These are phyloP conservation scores for Quercus tomentella DNA, from an alignment of 331 rosid species.

Conservation along the genomic window DNA sequence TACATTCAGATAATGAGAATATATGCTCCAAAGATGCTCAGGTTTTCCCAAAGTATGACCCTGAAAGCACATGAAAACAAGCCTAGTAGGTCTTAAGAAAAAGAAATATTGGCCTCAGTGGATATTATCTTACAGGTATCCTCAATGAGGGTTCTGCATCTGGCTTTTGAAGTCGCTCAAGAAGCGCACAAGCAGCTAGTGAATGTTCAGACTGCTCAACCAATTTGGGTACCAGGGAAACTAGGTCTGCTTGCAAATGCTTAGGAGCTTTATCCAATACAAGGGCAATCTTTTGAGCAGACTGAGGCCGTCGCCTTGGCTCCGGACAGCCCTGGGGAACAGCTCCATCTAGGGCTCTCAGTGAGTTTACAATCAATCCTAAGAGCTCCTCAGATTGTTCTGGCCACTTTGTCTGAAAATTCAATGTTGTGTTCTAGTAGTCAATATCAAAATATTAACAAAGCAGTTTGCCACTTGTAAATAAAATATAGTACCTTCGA, in stretches of 20 bases:
- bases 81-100: slow-evolving; percentile 14
- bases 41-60: not conserved
- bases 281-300: slow-evolving; percentile 89
- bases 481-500: slow-evolving; percentile 63
- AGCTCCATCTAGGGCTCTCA: slow-evolving; percentile 94
- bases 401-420: slow-evolving; percentile 87
- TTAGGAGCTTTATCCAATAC: slow-evolving; percentile 97
- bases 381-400: slow-evolving; percentile 99
- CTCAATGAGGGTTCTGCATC: slow-evolving; percentile 86
- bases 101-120: slow-evolving; percentile 7
- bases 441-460: slow-evolving; percentile 30
- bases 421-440: slow-evolving; percentile 29
- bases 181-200: slow-evolving; percentile 87
- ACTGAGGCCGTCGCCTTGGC: slow-evolving; percentile 94
- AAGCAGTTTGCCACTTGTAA: slow-evolving; percentile 12
- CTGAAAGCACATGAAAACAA: not conserved
- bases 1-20: not conserved
- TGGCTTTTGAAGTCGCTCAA: slow-evolving; percentile 83
- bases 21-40: not conserved
- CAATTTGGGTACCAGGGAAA: slow-evolving; percentile 87
- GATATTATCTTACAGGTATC: slow-evolving; percentile 67
- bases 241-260: slow-evolving; percentile 89
- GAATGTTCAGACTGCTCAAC: slow-evolving; percentile 98
- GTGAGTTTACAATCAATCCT: slow-evolving; percentile 92
- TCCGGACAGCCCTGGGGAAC: slow-evolving; percentile 95